Percentiles rank a stretch among this genome's conserved stretches.
These are phyloP conservation scores for Ustilago vetiveriae DNA, from an alignment of 1,284 basidiomycete genomes.

Conservation along the genomic window DNA sequence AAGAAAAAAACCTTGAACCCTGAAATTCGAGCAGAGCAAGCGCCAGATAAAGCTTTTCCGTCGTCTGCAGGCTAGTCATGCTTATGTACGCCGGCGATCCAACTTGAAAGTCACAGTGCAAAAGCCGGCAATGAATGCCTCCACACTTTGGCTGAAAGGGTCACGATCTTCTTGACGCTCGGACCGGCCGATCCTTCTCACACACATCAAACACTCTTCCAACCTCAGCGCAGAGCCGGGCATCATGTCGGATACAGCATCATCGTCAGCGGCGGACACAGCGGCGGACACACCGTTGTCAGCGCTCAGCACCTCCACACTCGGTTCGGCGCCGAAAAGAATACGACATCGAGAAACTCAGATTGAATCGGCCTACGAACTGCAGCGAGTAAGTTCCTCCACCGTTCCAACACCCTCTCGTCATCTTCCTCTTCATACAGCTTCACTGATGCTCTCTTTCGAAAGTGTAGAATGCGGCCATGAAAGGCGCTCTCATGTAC, in stretches of 20 bases:
- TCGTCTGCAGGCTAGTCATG: conserved; percentile 12
- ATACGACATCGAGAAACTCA: conserved; percentile 55
- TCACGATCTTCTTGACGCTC: conserved; percentile 2
- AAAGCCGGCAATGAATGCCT: conserved; percentile 25
- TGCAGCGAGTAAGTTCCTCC: conserved; percentile 49
- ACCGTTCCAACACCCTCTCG: neutral
- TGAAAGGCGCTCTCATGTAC: conserved; percentile 51
- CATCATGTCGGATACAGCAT: conserved; percentile 13
- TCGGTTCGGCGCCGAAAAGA: conserved; percentile 42
- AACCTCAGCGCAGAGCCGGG: neutral
- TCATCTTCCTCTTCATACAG: neutral
- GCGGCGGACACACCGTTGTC: conserved; percentile 29
- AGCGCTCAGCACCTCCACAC: conserved; percentile 20
- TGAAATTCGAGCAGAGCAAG: neutral
- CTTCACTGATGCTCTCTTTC: neutral
- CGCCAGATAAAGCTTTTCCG: conserved; percentile 4
- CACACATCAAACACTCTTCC: neutral
- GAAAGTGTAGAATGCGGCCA: conserved; percentile 47
- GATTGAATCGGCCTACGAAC: conserved; percentile 55
- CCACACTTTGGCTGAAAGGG: no score
- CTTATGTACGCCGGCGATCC: no score
- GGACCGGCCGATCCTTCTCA: neutral
- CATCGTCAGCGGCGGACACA: no score
- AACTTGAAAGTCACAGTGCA: no score
- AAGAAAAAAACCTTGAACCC: conserved; percentile 16